phyloP scores from a whole-genome alignment of 768 basidiomycete species.

The Pleurotus cornucopiae region DNA sequence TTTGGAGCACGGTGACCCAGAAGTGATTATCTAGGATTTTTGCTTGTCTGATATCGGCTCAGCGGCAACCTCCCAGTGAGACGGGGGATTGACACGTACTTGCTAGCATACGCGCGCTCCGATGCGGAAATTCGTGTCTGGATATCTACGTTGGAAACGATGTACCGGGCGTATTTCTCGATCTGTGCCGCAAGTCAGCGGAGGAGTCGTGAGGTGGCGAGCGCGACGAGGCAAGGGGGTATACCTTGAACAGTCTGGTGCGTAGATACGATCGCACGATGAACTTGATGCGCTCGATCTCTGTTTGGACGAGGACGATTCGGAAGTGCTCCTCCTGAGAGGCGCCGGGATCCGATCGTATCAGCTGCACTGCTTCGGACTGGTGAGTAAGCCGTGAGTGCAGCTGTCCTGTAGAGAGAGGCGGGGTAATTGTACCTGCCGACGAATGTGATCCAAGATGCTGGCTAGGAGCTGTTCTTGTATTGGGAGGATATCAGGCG shows the following conservation, averaged over 20 bases:
- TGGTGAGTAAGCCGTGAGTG: conserved; percentile 24
- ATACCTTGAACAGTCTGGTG: conserved; percentile 80
- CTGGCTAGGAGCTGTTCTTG: conserved; percentile 64
- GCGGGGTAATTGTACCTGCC: conserved; percentile 57
- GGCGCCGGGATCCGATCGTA: conserved; percentile 77
- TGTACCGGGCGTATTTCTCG: conserved; percentile 81
- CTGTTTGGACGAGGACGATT: conserved; percentile 90
- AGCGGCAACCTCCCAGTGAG: background rate
- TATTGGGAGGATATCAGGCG: conserved; percentile 73
- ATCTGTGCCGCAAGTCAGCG: conserved; percentile 48
- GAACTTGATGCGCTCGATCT: conserved; percentile 92
- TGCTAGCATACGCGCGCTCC: conserved; percentile 77
- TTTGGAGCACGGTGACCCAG: conserved; percentile 74
- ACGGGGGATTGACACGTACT: conserved; percentile 34
- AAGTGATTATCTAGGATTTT: conserved; percentile 76
- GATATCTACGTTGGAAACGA: conserved; percentile 63
- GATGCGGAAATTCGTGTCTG: conserved; percentile 80
- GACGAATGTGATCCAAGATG: conserved; percentile 71
- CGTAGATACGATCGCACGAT: conserved; percentile 87
- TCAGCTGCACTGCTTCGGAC: conserved; percentile 73
- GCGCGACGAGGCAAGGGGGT: background rate
- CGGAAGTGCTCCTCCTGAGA: conserved; percentile 93
- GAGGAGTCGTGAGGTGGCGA: background rate
- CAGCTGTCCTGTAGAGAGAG: background rate
- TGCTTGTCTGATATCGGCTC: conserved; percentile 54